Conservation (phyloP, 306 rosid genomes). For the Glycine latifolia region DNA sequence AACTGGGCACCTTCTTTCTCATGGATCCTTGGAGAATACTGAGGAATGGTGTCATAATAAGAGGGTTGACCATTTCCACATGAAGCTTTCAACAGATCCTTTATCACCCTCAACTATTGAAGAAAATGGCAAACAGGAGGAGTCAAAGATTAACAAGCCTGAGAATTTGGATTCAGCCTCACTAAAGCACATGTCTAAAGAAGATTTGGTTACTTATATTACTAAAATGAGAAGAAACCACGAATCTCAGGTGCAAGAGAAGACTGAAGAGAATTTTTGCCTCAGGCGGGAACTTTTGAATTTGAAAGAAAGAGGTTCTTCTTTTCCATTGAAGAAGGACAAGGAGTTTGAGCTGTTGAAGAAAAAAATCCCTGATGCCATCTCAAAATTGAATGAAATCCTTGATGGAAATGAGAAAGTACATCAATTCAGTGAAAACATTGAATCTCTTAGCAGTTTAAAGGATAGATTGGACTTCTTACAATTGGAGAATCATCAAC, state of each 20-base stretch:
- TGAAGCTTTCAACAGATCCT: conserved; percentile 54
- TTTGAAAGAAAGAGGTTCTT: conserved; percentile 56
- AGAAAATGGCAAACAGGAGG: conserved; percentile 76
- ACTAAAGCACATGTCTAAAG: conserved; percentile 58
- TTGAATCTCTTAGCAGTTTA: conserved; percentile 63
- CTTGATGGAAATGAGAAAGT: conserved; percentile 65
- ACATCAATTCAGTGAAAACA: conserved; percentile 48
- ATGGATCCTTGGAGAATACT: conserved; percentile 69
- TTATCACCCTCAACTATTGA: conserved; percentile 52
- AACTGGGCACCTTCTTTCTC: conserved; percentile 67
- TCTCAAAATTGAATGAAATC: conserved; percentile 73
- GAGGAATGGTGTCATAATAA: conserved; percentile 63
- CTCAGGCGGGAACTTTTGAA: conserved; percentile 64
- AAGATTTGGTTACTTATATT: conserved; percentile 63
- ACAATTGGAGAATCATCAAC: conserved; percentile 61
- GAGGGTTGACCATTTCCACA: conserved; percentile 57
- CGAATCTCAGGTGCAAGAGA: conserved; percentile 71
- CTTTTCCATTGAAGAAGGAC: conserved; percentile 67
- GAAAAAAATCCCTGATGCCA: conserved; percentile 68
- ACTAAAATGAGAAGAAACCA: conserved; percentile 83
- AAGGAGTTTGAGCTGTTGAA: conserved; percentile 75
- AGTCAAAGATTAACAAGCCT: conserved; percentile 48
- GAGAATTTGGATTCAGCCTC: conserved; percentile 60
- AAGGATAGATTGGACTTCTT: conserved; percentile 72
- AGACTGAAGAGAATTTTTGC: conserved; percentile 68